Base-by-base conservation (phyloP, 1,284 basidiomycete species). In the Entoloma clypeatum region DNA sequence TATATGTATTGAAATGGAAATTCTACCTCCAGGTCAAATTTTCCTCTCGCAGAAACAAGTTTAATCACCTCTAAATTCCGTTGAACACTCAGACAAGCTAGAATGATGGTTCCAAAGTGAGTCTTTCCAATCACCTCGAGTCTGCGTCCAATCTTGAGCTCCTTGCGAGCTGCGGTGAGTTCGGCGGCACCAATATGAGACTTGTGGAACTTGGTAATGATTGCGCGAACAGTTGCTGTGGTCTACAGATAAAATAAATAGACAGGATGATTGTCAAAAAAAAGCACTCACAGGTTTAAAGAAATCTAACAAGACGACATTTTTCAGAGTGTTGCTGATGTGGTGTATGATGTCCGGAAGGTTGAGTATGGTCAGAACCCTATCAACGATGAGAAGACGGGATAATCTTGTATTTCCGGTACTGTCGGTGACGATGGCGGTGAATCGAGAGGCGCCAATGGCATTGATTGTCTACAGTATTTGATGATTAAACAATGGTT, bases 331-430 rank as follows among this genome's bases (percentile, higher is more conserved):
- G 32, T 55, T 53, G 27, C 52, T 55, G 7, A 62, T 49, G 30
- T 57, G 56, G 37, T 67, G 65, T 19, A 52, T 53, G 2, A 56
- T 53, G 31, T 66, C 63, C 1, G 57, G 52, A 1, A 63, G 24
- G 16, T 59, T 52, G 18, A 65, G 44, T 5, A 62, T 46, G 4
- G 49, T 53, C 1, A 55, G 54, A 32, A 57, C 25, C 18, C 51
- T 41, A 7, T 43, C 18, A 11, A 39, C 41, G 4, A 63, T 22
- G 7, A 56, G 21, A 4, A 48, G 33, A 1, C 61, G 51, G n/a
- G 47, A 48, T 7, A 51, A 40, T 5, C 47, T 46, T 16, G 61
- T 64, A 35, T 62, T 64, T 0, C 62, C 61, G 8, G 63, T 63
- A 35, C 57, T 60, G 37, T 67, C 59, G 5, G 57, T 60, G 5